Evolutionary conservation across 2,329 filamentous ascomycete genomes (phyloP).

Genomic region (Xylogone sp.): DNA sequence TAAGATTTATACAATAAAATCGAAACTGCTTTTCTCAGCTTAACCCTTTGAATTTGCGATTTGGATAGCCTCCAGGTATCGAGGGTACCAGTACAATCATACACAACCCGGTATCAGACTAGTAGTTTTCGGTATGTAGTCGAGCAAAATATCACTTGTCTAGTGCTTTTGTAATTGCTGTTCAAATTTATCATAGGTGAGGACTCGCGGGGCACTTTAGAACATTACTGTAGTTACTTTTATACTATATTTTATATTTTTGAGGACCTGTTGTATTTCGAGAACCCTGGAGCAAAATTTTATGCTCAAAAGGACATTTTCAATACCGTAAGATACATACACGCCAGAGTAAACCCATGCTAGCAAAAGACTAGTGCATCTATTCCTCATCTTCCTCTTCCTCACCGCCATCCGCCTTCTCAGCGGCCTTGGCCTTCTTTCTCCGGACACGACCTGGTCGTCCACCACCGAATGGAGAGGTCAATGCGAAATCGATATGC

Average conservation of each 20-base stretch:
- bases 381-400: conserved; percentile 80
- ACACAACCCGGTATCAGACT: too few relatives aligned
- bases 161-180: too few relatives aligned
- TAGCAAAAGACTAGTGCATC: conserved; percentile 22
- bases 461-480: conserved; percentile 95
- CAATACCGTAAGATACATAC: conserved; percentile 13
- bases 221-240: too few relatives aligned
- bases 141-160: too few relatives aligned
- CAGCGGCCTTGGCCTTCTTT: conserved; percentile 98
- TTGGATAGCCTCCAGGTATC: too few relatives aligned
- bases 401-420: conserved; percentile 75
- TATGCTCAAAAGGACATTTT: not conserved
- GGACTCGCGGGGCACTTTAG: too few relatives aligned
- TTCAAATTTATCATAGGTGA: too few relatives aligned
- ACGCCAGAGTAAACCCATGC: conserved; percentile 28
- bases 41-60: too few relatives aligned
- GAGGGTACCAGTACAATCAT: too few relatives aligned
- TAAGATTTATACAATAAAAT: too few relatives aligned
- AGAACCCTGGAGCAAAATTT: not conserved
- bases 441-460: conserved; percentile 96
- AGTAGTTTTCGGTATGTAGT: too few relatives aligned
- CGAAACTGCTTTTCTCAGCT: too few relatives aligned
- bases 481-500: conserved; percentile 99
- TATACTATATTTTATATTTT: not conserved
- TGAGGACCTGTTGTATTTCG: not conserved